A percentile compares a stretch with the other conserved stretches of the same genome.
Conservation (phyloP, 352 stramenopile species). For the Phytopythium chamaehyphon region DNA sequence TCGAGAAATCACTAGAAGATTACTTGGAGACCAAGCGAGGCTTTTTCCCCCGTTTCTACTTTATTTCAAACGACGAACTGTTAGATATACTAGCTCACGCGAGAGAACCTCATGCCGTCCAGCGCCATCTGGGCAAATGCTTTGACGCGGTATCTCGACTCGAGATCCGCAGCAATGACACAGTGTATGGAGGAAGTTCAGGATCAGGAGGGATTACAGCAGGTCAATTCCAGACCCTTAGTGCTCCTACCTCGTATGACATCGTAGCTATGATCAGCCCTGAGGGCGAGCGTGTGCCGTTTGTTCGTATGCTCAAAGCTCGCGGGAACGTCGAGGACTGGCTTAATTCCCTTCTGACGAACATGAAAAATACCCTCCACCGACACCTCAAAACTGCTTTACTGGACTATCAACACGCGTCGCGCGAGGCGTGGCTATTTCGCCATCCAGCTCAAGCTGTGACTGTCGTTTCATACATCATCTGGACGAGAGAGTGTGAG, state of each 20-base stretch:
- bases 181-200: constrained; percentile 6
- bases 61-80: constrained; percentile 86
- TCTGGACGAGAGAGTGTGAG: constrained; percentile 72
- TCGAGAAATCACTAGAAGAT: constrained; percentile 80
- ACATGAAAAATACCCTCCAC: constrained; percentile 73
- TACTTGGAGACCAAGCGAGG: constrained; percentile 83
- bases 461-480: constrained; percentile 88
- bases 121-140: constrained; percentile 79
- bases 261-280: constrained; percentile 79
- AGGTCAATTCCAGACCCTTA: background rate
- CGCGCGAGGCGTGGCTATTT: constrained; percentile 81
- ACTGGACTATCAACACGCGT: constrained; percentile 84
- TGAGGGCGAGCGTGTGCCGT: constrained; percentile 75
- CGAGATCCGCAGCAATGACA: constrained; percentile 55
- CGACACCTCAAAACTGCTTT: constrained; percentile 72
- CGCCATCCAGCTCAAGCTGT: constrained; percentile 89
- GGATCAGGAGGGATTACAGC: background rate
- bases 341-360: constrained; percentile 65
- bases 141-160: constrained; percentile 81
- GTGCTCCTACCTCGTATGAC: constrained; percentile 24
- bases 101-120: constrained; percentile 72
- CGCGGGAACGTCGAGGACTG: constrained; percentile 87
- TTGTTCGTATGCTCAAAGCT: constrained; percentile 74
- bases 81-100: constrained; percentile 80
- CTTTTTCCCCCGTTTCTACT: constrained; percentile 86